Conservation (phyloP, 2,329 filamentous ascomycete genomes). For the Beauveria sp. region DNA sequence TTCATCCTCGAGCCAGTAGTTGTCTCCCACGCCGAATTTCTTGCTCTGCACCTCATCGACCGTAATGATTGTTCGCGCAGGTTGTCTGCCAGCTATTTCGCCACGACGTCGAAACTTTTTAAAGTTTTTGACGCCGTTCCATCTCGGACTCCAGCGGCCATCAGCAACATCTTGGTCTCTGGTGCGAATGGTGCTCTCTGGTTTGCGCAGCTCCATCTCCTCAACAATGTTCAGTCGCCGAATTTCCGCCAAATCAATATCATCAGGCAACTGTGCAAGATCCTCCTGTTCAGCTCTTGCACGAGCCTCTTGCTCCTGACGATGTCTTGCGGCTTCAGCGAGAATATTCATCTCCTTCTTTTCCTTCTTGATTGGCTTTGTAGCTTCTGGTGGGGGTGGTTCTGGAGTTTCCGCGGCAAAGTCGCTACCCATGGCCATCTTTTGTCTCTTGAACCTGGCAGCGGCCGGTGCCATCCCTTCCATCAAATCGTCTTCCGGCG, state of each 20-base stretch:
- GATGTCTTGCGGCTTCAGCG: conserved; percentile 53
- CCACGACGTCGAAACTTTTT: conserved; percentile 71
- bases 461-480: conserved; percentile 70
- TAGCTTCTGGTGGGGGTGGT: conserved; percentile 12
- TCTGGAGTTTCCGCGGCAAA: conserved; percentile 26
- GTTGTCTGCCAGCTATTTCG: conserved; percentile 34
- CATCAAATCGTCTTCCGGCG: conserved; percentile 50
- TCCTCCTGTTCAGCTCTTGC: conserved; percentile 47
- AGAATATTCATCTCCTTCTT: conserved; percentile 62
- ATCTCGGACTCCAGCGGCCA: conserved; percentile 72
- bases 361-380: conserved; percentile 36
- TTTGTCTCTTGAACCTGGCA: conserved; percentile 70
- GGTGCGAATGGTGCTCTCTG: conserved; percentile 21
- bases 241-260: conserved; percentile 66
- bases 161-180: conserved; percentile 44
- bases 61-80: conserved; percentile 54
- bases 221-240: conserved; percentile 70
- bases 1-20: conserved; percentile 63
- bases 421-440: conserved; percentile 51
- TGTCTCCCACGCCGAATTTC: conserved; percentile 65
- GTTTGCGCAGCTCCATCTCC: conserved; percentile 56
- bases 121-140: conserved; percentile 95
- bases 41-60: conserved; percentile 66
- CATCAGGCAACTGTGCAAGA: conserved; percentile 44
- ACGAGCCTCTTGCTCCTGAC: conserved; percentile 60